These are phyloP conservation scores for Alternaria ethzedia DNA, from an alignment of 2,329 filamentous ascomycete species.

Conservation along the genomic window DNA sequence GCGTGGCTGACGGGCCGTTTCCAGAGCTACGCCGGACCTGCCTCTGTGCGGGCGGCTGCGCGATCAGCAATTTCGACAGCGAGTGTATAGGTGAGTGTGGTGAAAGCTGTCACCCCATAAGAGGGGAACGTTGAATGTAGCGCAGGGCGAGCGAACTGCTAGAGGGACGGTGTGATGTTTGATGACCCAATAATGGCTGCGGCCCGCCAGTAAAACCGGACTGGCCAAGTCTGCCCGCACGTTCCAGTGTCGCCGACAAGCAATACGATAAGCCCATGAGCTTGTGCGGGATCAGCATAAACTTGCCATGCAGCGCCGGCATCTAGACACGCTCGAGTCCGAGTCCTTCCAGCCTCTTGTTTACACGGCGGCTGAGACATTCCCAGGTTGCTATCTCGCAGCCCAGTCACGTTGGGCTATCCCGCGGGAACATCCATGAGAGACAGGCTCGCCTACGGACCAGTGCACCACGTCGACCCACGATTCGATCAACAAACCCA, in stretches of 20 bases:
- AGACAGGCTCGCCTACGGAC: not conserved
- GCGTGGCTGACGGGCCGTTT: conserved; percentile 9
- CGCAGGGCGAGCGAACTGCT: conserved; percentile 3
- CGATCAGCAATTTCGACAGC: conserved; percentile 1
- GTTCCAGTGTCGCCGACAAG: conserved; percentile 7
- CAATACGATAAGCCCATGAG: conserved; percentile 9
- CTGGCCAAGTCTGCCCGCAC: conserved; percentile 3
- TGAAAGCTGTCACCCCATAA: conserved; percentile 10
- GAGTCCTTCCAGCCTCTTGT: conserved; percentile 14
- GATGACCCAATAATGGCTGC: conserved; percentile 14
- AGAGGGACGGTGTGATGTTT: conserved; percentile 8
- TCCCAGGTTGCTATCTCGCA: conserved; percentile 1
- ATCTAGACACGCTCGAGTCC: not conserved
- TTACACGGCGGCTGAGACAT: conserved; percentile 1
- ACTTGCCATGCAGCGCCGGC: not conserved
- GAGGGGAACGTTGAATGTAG: conserved; percentile 5
- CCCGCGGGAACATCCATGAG: conserved; percentile 10
- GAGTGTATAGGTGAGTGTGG: conserved; percentile 16
- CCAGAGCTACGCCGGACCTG: conserved; percentile 9
- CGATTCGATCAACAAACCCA: not conserved
- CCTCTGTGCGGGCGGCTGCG: not conserved
- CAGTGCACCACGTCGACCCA: not conserved
- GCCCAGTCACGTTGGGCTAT: not conserved
- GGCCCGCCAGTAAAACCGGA: conserved; percentile 6
- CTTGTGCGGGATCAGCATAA: conserved; percentile 1